phyloP scores from a whole-genome alignment of 169 alveolate species.

The Cryptosporidium viatorum region DNA sequence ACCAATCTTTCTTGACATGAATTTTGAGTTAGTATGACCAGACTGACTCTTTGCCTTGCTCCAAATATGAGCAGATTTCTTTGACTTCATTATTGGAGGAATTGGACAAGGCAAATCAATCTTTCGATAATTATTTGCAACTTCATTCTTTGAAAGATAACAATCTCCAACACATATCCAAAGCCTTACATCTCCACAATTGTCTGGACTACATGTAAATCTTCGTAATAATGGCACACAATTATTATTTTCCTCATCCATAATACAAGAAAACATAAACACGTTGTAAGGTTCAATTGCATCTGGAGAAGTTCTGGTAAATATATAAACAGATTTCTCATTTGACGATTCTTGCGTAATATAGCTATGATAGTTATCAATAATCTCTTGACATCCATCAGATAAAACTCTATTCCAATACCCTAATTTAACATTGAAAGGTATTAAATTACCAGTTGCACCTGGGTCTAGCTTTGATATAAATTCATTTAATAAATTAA shows the following conservation, averaged over 20 bases:
- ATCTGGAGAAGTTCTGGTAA: conserved; percentile 46
- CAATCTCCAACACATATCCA: conserved; percentile 72
- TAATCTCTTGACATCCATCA: conserved; percentile 37
- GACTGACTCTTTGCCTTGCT: neutral
- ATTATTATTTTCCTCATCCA: conserved; percentile 11
- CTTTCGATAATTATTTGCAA: conserved; percentile 24
- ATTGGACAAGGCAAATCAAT: conserved; percentile 61
- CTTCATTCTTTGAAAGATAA: conserved; percentile 37
- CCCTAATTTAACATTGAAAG: conserved; percentile 37
- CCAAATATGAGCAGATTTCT: conserved; percentile 28
- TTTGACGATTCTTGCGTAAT: conserved; percentile 38
- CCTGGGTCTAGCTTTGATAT: conserved; percentile 47
- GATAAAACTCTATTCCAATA: conserved; percentile 39
- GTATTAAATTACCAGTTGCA: conserved; percentile 31
- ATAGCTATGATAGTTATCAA: conserved; percentile 52
- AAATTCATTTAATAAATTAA: conserved; percentile 43
- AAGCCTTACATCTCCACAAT: conserved; percentile 38
- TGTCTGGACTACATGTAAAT: conserved; percentile 24
- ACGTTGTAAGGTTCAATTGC: conserved; percentile 33
- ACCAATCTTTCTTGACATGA: neutral
- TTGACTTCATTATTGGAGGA: conserved; percentile 55
- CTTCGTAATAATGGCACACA: conserved; percentile 39
- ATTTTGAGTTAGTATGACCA: neutral
- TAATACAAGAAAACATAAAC: conserved; percentile 61
- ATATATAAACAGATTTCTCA: conserved; percentile 61